Evolutionary conservation across 306 rosid genomes (phyloP).

Genomic region (Gastrolobium villosum): DNA sequence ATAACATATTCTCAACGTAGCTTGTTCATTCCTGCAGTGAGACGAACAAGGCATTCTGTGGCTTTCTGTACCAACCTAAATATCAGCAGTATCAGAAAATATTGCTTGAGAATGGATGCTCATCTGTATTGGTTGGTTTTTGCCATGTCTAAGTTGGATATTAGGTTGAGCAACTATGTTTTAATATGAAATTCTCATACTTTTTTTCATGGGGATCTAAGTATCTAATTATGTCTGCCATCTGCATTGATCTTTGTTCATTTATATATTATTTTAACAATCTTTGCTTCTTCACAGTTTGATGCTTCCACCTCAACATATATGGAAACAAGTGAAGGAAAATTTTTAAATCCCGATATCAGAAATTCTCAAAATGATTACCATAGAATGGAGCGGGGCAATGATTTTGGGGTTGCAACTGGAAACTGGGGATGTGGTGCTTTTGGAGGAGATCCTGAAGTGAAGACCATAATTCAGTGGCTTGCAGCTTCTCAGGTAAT

Average conservation of each 20-base stretch:
- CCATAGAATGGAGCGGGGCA: constrained; percentile 41
- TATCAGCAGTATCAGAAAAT: constrained; percentile 53
- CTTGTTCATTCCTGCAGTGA: constrained; percentile 73
- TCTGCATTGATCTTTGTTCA: constrained; percentile 31
- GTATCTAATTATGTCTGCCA: not conserved
- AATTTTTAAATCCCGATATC: constrained; percentile 41
- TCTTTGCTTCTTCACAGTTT: constrained; percentile 47
- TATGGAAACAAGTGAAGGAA: constrained; percentile 48
- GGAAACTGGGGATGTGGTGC: constrained; percentile 99
- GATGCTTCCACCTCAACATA: constrained; percentile 52
- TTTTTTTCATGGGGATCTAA: not conserved
- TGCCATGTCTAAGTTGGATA: constrained; percentile 15
- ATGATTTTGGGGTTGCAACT: constrained; percentile 78
- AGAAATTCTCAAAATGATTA: constrained; percentile 49
- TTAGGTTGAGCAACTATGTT: constrained; percentile 22
- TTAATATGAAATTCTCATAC: not conserved
- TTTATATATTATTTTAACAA: constrained; percentile 28
- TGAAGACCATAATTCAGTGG: constrained; percentile 91
- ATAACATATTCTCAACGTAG: constrained; percentile 14
- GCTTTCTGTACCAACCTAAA: constrained; percentile 68
- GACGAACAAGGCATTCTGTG: constrained; percentile 91
- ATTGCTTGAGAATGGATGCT: constrained; percentile 52
- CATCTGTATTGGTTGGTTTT: constrained; percentile 47
- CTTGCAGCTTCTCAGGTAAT: constrained; percentile 97
- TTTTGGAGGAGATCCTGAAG: constrained; percentile 95